phyloP scores from a whole-genome alignment of 345 rosid genomes.

The Draba incana region DNA sequence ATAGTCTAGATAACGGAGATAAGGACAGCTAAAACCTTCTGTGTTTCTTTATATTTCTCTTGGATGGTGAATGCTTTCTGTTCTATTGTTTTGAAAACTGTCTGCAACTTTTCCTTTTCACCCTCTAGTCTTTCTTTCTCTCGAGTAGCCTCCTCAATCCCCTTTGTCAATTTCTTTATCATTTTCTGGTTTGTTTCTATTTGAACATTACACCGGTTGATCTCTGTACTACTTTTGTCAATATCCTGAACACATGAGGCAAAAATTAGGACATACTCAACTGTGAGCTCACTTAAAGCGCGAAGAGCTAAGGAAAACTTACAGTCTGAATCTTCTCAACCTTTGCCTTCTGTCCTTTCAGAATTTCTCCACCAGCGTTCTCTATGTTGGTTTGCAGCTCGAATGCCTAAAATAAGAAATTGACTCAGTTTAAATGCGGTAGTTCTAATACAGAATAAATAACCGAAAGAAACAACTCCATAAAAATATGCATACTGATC shows the following conservation, averaged over 20 bases:
- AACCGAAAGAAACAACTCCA: conserved; percentile 19
- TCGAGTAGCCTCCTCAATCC: conserved; percentile 74
- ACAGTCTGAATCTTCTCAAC: conserved; percentile 86
- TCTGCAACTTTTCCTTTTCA: conserved; percentile 71
- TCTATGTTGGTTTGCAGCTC: conserved; percentile 88
- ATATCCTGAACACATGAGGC: conserved; percentile 63
- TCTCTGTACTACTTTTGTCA: conserved; percentile 79
- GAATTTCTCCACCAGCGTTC: conserved; percentile 82
- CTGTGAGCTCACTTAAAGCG: conserved; percentile 20
- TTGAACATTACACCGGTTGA: conserved; percentile 87
- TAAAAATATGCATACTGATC: conserved; percentile 16
- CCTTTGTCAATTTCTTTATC: conserved; percentile 86
- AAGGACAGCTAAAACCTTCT: conserved; percentile 56
- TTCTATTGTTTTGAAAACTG: conserved; percentile 66
- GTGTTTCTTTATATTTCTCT: conserved; percentile 74
- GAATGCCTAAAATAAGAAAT: conserved; percentile 55
- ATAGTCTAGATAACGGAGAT: conserved; percentile 21
- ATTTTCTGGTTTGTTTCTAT: conserved; percentile 84
- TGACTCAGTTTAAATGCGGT: conserved; percentile 3
- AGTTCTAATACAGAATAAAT: conserved; percentile 14
- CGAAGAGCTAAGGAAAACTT: conserved; percentile 48
- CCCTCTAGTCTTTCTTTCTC: conserved; percentile 70
- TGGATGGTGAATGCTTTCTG: conserved; percentile 86
- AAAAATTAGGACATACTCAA: conserved; percentile 36
- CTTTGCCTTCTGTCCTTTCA: conserved; percentile 79